Evolutionary conservation across 176 grass and related monocot species (phyloP).

Genomic region (Zizania latifolia): DNA sequence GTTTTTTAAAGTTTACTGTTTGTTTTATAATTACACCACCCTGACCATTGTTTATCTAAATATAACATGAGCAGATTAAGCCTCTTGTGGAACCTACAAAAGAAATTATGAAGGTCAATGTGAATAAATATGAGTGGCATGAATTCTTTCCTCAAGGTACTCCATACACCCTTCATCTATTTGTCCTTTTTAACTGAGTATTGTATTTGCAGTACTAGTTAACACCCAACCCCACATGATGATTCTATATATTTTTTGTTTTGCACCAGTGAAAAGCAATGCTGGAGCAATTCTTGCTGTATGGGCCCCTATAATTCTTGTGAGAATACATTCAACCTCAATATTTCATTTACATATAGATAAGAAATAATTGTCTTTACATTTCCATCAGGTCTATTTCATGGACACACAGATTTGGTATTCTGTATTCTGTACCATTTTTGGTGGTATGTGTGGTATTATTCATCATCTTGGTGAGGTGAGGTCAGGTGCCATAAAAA

Average conservation of each 20-base stretch:
- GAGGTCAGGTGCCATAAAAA: constrained; percentile 25
- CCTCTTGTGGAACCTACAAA: constrained; percentile 87
- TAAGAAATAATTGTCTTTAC: constrained; percentile 5
- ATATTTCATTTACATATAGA: constrained; percentile 21
- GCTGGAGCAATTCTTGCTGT: constrained; percentile 89
- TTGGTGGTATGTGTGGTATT: constrained; percentile 92
- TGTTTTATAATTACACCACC: background rate
- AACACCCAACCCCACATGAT: constrained; percentile 14
- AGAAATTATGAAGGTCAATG: constrained; percentile 79
- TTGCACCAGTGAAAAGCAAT: constrained; percentile 75
- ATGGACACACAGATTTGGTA: constrained; percentile 99
- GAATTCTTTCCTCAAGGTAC: constrained; percentile 94
- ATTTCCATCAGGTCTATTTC: constrained; percentile 84
- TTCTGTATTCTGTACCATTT: constrained; percentile 95
- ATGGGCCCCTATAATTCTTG: constrained; percentile 83
- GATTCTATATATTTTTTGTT: constrained; percentile 1
- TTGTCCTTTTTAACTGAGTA: background rate
- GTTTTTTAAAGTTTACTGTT: background rate
- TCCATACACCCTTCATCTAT: background rate
- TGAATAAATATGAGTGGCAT: constrained; percentile 93
- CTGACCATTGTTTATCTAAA: constrained; percentile 3
- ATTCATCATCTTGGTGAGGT: constrained; percentile 96
- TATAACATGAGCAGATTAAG: constrained; percentile 74
- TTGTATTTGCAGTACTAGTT: constrained; percentile 1
- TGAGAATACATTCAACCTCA: constrained; percentile 39